phyloP scores from a whole-genome alignment of 179 eudicot genomes.

The Silene noctiflora region DNA sequence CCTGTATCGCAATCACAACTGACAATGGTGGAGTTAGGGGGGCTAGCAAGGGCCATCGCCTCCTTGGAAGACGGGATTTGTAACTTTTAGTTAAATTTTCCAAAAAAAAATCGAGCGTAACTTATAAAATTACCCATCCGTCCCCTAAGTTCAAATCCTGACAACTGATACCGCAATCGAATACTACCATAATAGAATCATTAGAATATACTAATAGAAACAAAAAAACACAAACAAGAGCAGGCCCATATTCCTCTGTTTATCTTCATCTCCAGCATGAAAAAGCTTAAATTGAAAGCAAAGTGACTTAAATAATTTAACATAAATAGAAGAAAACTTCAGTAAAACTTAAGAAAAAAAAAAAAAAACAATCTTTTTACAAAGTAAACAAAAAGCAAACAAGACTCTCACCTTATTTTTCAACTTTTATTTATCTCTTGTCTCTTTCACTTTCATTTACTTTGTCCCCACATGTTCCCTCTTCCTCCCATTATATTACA shows the following conservation, averaged over 20 bases:
- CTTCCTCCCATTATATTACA: neutral
- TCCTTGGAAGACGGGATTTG: too few species aligned
- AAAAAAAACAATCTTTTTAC: neutral
- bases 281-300: slow-evolving; percentile 12
- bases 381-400: slow-evolving; percentile 24
- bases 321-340: neutral
- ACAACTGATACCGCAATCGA: neutral
- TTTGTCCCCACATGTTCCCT: slow-evolving; percentile 19
- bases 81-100: too few species aligned
- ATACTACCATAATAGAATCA: neutral
- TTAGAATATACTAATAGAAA: slow-evolving; percentile 18
- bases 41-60: too few species aligned
- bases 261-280: slow-evolving; percentile 12
- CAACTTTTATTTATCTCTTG: slow-evolving; percentile 22
- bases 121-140: too few species aligned
- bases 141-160: too few species aligned
- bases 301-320: neutral
- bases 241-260: slow-evolving; percentile 23
- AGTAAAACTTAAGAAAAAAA: neutral
- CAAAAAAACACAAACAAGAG: neutral
- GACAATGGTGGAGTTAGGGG: too few species aligned
- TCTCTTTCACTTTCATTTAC: slow-evolving; percentile 27
- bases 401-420: slow-evolving; percentile 15
- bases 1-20: too few species aligned
- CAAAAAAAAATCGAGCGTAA: too few species aligned